Evolutionary conservation across 176 grass and related monocot species (phyloP), one percentile per base, ranked within the genome.

Genomic region (Zoysia pacifica): DNA sequence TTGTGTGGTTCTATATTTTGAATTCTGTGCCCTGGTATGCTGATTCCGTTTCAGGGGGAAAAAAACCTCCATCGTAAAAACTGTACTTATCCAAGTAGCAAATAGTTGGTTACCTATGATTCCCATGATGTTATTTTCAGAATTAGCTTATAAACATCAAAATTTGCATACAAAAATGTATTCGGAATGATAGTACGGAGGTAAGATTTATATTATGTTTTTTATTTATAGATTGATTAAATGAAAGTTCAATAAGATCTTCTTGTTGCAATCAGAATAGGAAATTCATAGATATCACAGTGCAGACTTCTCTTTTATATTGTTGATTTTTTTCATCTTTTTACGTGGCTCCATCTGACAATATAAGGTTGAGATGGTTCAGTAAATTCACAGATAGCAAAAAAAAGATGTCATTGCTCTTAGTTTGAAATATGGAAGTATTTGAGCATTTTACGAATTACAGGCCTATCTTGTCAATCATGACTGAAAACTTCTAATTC

Each of bases 391-490:
- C 19, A 9, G 42, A 60, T 86, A 75, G 44, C 11, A 28, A 49
- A 53, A 44, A 20, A 44, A 20, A 42, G 9, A 39, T 71, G 16
- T 35, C 71, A 72, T 65, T 65, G 64, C 11, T 76, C 11, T 0
- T 82, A 48, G 48, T 77, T 20, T 64, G 43, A 66, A 87, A 45
- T 44, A 43, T 68, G 42, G 19, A 74, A 62, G 20, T 83, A 50
- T 43, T 72, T 51, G 60, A 19, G 15, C 36, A 20, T 58, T 44
- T 85, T 14, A 46, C 62, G 45, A 19, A 69, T 62, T 43, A 51
- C 62, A 62, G 9, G 18, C 0, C 28, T 28, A 28, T 28, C 58
- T 80, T 69, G 36, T 63, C 13, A 67, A 40, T 36, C 5, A 59
- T 74, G 68, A 51, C 19, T 52, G 19, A 10, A 18, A 72, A 9